Evolutionary conservation across 179 eudicot species (phyloP).

Genomic region (Silene vulgaris): DNA sequence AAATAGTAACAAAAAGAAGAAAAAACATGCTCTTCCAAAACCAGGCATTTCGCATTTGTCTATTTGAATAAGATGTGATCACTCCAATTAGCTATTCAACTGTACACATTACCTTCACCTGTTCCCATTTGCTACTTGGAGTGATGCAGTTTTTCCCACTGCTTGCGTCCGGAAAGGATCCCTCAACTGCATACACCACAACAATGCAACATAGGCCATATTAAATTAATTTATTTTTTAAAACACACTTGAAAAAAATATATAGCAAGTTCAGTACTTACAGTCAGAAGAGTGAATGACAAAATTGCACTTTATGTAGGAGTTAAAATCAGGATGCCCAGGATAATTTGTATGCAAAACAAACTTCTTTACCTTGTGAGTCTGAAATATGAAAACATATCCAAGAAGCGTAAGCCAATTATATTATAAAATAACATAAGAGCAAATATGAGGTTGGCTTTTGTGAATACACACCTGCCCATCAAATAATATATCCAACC

Average conservation of each 20-base stretch:
- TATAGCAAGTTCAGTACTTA: constrained; percentile 36
- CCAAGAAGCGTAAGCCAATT: constrained; percentile 12
- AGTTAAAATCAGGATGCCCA: constrained; percentile 94
- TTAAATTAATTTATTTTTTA: not conserved
- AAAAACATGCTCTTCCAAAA: not conserved
- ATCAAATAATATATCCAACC: constrained; percentile 91
- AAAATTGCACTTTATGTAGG: constrained; percentile 94
- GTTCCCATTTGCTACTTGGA: constrained; percentile 93
- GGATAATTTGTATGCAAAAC: constrained; percentile 92
- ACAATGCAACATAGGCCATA: not conserved
- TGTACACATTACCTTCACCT: constrained; percentile 63
- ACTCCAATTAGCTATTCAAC: not conserved
- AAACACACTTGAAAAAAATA: not conserved
- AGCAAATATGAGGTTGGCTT: constrained; percentile 4
- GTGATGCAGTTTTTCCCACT: constrained; percentile 61
- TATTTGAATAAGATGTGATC: not conserved
- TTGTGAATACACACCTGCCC: constrained; percentile 60
- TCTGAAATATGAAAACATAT: constrained; percentile 43
- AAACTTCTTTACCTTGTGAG: constrained; percentile 90
- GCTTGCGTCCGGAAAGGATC: constrained; percentile 49
- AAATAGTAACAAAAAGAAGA: not conserved
- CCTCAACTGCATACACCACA: constrained; percentile 47
- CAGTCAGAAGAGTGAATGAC: constrained; percentile 60
- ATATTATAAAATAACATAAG: not conserved
- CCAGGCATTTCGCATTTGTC: not conserved